Conservation (phyloP, 2,329 filamentous ascomycete species). For the Diplodia seriata region DNA sequence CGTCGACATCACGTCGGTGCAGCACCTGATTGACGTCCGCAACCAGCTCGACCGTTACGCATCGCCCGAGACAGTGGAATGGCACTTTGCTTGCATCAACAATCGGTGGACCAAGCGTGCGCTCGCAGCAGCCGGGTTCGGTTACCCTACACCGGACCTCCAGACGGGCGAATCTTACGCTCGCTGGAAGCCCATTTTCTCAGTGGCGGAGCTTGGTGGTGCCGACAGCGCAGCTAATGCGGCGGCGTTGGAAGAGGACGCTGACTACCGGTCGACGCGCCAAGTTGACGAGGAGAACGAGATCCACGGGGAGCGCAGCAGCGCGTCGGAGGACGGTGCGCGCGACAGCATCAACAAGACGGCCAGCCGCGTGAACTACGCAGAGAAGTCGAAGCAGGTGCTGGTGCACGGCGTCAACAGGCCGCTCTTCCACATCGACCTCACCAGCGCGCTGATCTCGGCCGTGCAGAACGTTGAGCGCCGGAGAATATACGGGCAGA, state of each 20-base stretch:
- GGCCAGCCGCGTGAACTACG: conserved; percentile 38
- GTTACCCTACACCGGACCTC: conserved; percentile 70
- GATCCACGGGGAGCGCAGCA: conserved; percentile 15
- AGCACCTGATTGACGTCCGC: conserved; percentile 90
- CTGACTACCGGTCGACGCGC: conserved; percentile 11
- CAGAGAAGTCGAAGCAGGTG: conserved; percentile 47
- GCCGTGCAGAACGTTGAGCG: conserved; percentile 79
- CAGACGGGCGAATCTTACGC: conserved; percentile 60
- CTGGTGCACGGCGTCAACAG: conserved; percentile 85
- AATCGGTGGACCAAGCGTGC: conserved; percentile 95
- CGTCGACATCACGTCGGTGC: conserved; percentile 89
- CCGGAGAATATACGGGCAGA: conserved; percentile 36
- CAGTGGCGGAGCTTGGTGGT: conserved; percentile 84
- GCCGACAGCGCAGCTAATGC: conserved; percentile 70
- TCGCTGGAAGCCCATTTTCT: conserved; percentile 95
- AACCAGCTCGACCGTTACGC: conserved; percentile 91
- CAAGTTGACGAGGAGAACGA: conserved; percentile 30
- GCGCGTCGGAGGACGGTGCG: conserved; percentile 23
- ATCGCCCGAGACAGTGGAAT: conserved; percentile 81
- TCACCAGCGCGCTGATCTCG: conserved; percentile 86
- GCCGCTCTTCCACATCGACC: conserved; percentile 91
- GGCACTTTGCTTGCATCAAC: conserved; percentile 94
- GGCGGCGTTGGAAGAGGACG: conserved; percentile 63
- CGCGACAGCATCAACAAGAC: conserved; percentile 42
- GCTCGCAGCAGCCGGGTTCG: conserved; percentile 85